These are phyloP conservation scores for Colletotrichum sp. DNA, from an alignment of 2,329 filamentous ascomycete genomes.

Conservation along the genomic window DNA sequence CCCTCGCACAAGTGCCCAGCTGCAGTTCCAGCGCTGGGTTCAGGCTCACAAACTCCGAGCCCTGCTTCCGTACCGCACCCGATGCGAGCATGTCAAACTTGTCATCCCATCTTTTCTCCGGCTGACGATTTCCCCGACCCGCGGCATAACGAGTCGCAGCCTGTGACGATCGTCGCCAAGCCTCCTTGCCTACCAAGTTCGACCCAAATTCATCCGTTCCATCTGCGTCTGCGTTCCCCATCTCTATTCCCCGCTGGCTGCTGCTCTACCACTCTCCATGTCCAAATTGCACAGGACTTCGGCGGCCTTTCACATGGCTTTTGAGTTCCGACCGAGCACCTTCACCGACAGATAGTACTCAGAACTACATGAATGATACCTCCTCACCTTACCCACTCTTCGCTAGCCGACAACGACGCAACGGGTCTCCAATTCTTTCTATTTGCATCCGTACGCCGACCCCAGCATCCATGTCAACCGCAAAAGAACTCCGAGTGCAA, in stretches of 20 bases:
- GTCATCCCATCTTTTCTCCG: slow-evolving; percentile 21
- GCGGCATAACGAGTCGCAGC: slow-evolving; percentile 17
- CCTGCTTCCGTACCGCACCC: neutral
- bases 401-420: neutral
- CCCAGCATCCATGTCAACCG: neutral
- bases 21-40: neutral
- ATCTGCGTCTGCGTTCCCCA: neutral
- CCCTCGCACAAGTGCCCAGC: neutral
- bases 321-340: neutral
- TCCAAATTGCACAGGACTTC: neutral
- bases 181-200: neutral
- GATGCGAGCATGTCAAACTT: slow-evolving; percentile 7
- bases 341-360: neutral
- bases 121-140: slow-evolving; percentile 12
- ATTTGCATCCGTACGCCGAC: neutral
- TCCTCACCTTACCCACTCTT: neutral
- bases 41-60: neutral
- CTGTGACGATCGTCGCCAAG: slow-evolving; percentile 15
- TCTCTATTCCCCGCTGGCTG: neutral
- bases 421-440: neutral
- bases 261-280: neutral
- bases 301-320: neutral
- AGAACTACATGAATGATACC: neutral
- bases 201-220: neutral
- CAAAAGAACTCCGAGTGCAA: neutral